Conservation (phyloP, 306 rosid genomes). For the Vigna hirtella region DNA sequence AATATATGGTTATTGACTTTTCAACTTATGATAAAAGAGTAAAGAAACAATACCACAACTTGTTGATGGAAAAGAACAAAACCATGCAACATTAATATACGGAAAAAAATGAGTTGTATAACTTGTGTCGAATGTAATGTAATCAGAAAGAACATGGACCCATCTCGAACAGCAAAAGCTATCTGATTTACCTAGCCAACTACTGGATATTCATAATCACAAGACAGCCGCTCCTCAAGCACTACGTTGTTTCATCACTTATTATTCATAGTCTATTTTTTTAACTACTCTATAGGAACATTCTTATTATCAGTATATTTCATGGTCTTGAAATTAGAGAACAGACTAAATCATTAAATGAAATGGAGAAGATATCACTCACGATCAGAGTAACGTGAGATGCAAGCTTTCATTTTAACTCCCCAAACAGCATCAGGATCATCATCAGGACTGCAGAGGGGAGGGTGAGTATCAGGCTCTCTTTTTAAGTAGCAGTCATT, state of each 20-base stretch:
- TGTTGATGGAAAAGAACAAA: slow-evolving; percentile 30
- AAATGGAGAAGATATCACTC: slow-evolving; percentile 50
- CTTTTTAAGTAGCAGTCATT: slow-evolving; percentile 85
- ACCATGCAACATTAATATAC: slow-evolving; percentile 30
- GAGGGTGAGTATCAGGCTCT: slow-evolving; percentile 73
- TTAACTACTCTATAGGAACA: neutral
- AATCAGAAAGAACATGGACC: slow-evolving; percentile 31
- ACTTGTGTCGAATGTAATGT: slow-evolving; percentile 1
- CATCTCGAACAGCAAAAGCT: slow-evolving; percentile 22
- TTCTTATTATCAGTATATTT: slow-evolving; percentile 18
- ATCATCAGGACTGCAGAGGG: slow-evolving; percentile 76
- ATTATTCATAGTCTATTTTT: neutral
- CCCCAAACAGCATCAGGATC: slow-evolving; percentile 92
- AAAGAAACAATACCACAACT: slow-evolving; percentile 38
- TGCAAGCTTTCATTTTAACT: slow-evolving; percentile 87
- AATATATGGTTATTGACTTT: slow-evolving; percentile 44
- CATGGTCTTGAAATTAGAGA: slow-evolving; percentile 14
- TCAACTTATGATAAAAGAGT: slow-evolving; percentile 33
- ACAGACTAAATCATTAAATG: slow-evolving; percentile 23
- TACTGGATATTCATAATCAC: slow-evolving; percentile 10
- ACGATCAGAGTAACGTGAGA: slow-evolving; percentile 81
- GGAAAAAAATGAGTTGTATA: neutral
- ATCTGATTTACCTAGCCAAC: slow-evolving; percentile 20
- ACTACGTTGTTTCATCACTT: neutral
- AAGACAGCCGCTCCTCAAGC: neutral